Evolutionary conservation across 2,329 filamentous ascomycete genomes (phyloP).

Genomic region (Penicillium verrucosum): DNA sequence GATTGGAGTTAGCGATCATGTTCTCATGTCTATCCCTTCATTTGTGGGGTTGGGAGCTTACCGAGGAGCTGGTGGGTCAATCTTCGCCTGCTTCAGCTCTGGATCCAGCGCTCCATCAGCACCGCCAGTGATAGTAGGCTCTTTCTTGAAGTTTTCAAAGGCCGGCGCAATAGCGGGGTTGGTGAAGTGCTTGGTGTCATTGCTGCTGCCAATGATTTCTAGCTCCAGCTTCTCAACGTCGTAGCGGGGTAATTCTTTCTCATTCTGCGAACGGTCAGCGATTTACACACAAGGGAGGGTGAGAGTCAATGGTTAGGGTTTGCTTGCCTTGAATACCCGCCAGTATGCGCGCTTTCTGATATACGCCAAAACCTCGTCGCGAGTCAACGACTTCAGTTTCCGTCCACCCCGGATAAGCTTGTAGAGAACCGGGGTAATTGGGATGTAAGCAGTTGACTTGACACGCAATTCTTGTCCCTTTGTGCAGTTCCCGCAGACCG

Average conservation of each 20-base stretch:
- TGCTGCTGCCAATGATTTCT: constrained; percentile 12
- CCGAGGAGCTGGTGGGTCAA: background rate
- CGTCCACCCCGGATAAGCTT: constrained; percentile 4
- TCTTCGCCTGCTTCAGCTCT: constrained; percentile 7
- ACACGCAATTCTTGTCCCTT: background rate
- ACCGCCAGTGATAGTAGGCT: constrained; percentile 10
- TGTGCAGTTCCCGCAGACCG: constrained; percentile 7
- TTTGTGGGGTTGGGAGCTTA: background rate
- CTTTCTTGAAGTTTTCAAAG: constrained; percentile 11
- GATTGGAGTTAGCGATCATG: background rate
- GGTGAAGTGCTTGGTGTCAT: constrained; percentile 8
- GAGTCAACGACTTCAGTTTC: constrained; percentile 5
- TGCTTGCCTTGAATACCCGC: constrained; percentile 7
- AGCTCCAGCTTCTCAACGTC: constrained; percentile 10
- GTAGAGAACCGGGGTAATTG: constrained; percentile 7
- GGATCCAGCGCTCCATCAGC: constrained; percentile 10
- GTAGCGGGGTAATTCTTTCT: constrained; percentile 8
- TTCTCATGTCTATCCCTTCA: background rate
- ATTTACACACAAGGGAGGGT: too few species aligned
- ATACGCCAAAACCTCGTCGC: constrained; percentile 5
- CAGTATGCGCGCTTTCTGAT: constrained; percentile 5
- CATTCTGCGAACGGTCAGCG: constrained; percentile 1
- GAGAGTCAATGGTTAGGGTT: too few species aligned
- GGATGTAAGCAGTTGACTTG: constrained; percentile 8
- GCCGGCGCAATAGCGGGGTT: constrained; percentile 1